phyloP scores from a whole-genome alignment of 495 filamentous ascomycete species.

The Rostrohypoxylon terebratum region DNA sequence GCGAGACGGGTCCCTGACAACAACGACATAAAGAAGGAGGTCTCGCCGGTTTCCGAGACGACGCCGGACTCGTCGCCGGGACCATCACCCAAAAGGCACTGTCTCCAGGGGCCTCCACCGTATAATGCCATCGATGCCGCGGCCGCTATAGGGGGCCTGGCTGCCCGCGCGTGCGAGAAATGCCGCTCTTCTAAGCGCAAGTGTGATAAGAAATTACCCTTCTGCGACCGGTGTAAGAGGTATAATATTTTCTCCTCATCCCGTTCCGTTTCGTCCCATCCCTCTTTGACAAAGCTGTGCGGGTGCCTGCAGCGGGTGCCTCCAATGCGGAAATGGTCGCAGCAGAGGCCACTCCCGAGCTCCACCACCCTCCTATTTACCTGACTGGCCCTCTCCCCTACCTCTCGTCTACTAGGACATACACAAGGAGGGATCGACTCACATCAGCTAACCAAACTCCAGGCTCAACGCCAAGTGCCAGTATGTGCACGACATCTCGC shows the following conservation, averaged over 20 bases:
- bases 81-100: conserved; percentile 39
- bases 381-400: background rate
- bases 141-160: conserved; percentile 27
- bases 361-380: background rate
- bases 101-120: conserved; percentile 29
- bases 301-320: background rate
- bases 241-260: conserved; percentile 15
- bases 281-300: background rate
- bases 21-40: background rate
- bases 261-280: background rate
- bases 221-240: conserved; percentile 50
- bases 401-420: background rate
- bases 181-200: conserved; percentile 52
- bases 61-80: conserved; percentile 46
- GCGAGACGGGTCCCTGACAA: conserved; percentile 25
- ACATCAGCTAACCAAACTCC: conserved; percentile 26
- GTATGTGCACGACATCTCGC: conserved; percentile 46
- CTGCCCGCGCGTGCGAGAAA: conserved; percentile 52
- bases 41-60: conserved; percentile 45
- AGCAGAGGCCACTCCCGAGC: background rate
- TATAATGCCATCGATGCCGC: conserved; percentile 33
- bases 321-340: background rate
- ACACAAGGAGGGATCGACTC: background rate
- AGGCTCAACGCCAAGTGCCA: conserved; percentile 51
- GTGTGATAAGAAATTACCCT: conserved; percentile 52